A percentile compares a stretch with the other conserved stretches of the same genome.
phyloP scores from a whole-genome alignment of 768 basidiomycete species.

The Podaxis mareebaensis region DNA sequence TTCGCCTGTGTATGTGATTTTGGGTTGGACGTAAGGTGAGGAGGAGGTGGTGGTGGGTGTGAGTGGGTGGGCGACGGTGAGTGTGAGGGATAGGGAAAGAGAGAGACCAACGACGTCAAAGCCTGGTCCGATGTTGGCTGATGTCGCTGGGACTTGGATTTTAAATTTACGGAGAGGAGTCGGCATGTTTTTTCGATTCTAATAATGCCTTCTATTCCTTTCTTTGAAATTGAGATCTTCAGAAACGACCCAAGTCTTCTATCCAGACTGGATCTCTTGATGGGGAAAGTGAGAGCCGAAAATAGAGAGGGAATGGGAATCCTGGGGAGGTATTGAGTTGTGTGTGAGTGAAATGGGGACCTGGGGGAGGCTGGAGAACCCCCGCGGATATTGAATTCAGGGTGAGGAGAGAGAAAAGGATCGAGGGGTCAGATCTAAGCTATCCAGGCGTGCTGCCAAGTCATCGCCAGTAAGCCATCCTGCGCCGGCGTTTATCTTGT shows the following conservation, averaged over 20 bases:
- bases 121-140: conserved; percentile 97
- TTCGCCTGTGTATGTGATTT: conserved; percentile 81
- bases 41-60: conserved; percentile 60
- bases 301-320: conserved; percentile 1
- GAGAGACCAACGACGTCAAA: conserved; percentile 99
- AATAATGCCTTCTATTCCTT: not conserved
- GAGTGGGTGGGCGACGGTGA: conserved; percentile 56
- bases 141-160: conserved; percentile 93
- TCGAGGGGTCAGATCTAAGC: not conserved
- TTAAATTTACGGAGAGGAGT: conserved; percentile 42
- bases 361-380: not conserved
- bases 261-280: not conserved
- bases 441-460: not conserved
- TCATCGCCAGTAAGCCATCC: not conserved
- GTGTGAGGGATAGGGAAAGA: conserved; percentile 79
- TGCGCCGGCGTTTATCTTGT: not conserved
- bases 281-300: conserved; percentile 8
- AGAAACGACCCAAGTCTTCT: not conserved
- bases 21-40: conserved; percentile 46
- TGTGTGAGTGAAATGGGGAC: not conserved
- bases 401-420: not conserved
- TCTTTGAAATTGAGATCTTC: too few relatives aligned
- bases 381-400: not conserved
- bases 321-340: not conserved
- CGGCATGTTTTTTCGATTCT: conserved; percentile 17